Conservation (phyloP, 257 asterid genomes). For the Vinca minor region DNA sequence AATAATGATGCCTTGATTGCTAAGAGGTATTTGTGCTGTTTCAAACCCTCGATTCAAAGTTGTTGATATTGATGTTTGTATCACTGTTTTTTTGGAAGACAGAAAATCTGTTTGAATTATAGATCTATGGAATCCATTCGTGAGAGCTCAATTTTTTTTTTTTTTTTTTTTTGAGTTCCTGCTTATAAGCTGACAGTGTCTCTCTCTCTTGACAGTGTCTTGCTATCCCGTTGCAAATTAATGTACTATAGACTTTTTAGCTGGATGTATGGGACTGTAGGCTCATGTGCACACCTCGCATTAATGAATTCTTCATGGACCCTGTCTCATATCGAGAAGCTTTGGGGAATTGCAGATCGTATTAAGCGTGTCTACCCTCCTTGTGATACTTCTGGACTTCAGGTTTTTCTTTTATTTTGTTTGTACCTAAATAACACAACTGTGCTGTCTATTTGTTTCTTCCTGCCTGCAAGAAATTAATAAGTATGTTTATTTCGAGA, state of each 20-base stretch:
- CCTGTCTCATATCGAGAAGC: slow-evolving; percentile 69
- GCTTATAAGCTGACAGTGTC: slow-evolving; percentile 1
- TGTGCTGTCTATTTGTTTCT: not conserved
- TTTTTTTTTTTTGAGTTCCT: not conserved
- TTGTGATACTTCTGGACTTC: slow-evolving; percentile 86
- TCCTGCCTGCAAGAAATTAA: not conserved
- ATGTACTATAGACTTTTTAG: slow-evolving; percentile 70
- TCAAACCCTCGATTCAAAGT: not conserved
- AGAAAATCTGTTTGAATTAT: not conserved
- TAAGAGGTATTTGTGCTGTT: slow-evolving; percentile 39
- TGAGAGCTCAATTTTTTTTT: not conserved
- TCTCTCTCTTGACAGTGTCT: slow-evolving; percentile 33
- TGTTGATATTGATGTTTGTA: not conserved
- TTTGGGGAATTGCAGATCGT: slow-evolving; percentile 79
- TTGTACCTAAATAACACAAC: not conserved
- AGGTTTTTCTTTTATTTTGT: slow-evolving; percentile 36
- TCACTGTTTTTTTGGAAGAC: not conserved
- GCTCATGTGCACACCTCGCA: slow-evolving; percentile 73
- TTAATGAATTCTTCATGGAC: slow-evolving; percentile 99
- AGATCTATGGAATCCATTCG: not conserved
- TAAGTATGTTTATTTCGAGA: not conserved
- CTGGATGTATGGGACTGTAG: slow-evolving; percentile 81
- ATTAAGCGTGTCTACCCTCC: slow-evolving; percentile 85
- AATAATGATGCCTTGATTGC: slow-evolving; percentile 74
- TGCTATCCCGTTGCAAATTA: slow-evolving; percentile 65